Base-by-base conservation (phyloP, 306 rosid genomes). In the Cucumis melo region DNA sequence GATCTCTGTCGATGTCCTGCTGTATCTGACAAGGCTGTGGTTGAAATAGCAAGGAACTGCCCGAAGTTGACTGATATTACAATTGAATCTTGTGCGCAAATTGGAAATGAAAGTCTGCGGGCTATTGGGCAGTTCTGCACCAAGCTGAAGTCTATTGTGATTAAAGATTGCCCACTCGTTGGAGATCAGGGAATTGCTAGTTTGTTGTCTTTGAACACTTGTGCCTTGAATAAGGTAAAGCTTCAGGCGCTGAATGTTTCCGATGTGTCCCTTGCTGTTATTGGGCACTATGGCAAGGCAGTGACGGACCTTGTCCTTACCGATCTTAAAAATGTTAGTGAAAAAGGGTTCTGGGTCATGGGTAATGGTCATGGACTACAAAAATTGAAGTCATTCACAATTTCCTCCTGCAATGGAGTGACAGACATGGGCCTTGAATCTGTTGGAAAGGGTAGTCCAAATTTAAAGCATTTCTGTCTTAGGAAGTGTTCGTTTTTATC, bases 301-400 rank as follows among this genome's bases (percentile, higher is more conserved):
- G 84, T 92, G 42, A 90, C 89, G 0, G 88, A 92, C 84, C 92
- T 92, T 56, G 86, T 70, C 66, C 92, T 95, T 13, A 67, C 80
- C 68, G 79, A 78, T 83, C 97, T 95, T 36, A 83, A 89, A 14
- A 83, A 85, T 74, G 88, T 90, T 48, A 85, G 84, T 12, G 93
- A 90, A 91, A 89, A 84, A 85, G 99, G 99, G 44, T 92, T 95
- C 84, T 95, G 97, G 98, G 87, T 89, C 64, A 90, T 95, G 98
- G 97, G 92, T 38, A 89, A 83, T 77, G 88, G 98, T 64, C 93
- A 77, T 64, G 99, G 92, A 50, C 83, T 95, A 77, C 99, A 90
- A 85, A 92, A 89, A 83, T 80, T 95, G 77, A 87, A 86, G 51
- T 86, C 97, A 3, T 78, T 95, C 44, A 82, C 92, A 78, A 78